Base-by-base conservation (phyloP, 345 rosid species). In the Populus nigra region DNA sequence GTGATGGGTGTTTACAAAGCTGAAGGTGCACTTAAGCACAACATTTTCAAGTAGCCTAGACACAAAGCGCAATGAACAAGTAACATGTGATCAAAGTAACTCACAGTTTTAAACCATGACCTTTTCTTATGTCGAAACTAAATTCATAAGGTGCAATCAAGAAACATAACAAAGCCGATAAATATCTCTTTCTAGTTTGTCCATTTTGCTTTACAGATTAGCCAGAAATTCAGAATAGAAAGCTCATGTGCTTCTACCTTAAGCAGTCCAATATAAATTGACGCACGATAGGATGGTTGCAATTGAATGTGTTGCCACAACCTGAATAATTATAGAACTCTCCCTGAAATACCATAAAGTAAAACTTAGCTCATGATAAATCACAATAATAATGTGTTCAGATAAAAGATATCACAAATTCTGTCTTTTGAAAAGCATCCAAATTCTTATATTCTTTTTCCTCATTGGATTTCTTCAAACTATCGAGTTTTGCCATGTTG, bases 241-340 rank as follows among this genome's bases (percentile, higher is more conserved):
- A 77, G 65, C 22, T 53, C 55, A 59, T 36, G 35, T 20, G 29
- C 81, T 59, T 76, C 72, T 87, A 95, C 98, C 99, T 93, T 82
- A 95, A 82, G 88, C 96, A 89, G 77, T 95, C 98, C 84, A 91
- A 83, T 78, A 91, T 91, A 80, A 93, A 92, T 75, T 92, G 98
- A 62, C 99, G 97, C 76, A 92, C 98, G 81, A 88, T 88, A 70
- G 98, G 99, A 89, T 95, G 99, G 83, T 93, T 95, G 89, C 99
- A 95, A 84, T 95, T 95, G 83, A 95, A 89, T 76, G 99, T 95
- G 84, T 95, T 95, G 68, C 99, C 99, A 83, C 97, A 95, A 61
- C 99, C 99, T 53, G 99, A 93, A 90, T 95, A 95, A 74, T 95
- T 95, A 80, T 95, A 95, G 89, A 90, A 95, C 87, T 95, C 98